Evolutionary conservation across 257 asterid species (phyloP), one percentile per base, ranked within the genome.

Genomic region (Scutellaria baicalensis): DNA sequence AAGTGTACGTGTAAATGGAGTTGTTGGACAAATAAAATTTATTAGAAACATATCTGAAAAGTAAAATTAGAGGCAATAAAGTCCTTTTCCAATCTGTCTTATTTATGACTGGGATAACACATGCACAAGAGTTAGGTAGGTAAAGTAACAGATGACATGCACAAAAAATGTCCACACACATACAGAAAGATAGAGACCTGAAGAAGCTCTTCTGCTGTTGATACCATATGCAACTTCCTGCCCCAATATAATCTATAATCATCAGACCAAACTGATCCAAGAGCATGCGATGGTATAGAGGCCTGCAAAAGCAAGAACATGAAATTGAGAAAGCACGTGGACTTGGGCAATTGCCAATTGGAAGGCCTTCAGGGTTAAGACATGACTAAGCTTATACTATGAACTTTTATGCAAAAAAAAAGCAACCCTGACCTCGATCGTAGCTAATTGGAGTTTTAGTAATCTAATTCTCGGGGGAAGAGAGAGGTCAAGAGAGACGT

Each of bases 141-240:
- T 8, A 16, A 47, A 12, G 20, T 6, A 39, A 47, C 44, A 18
- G 45, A 12, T 31, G 43, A 2, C 70, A 48, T 1, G 31, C 2
- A 2, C 11, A 9, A 49, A 62, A 64, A 71, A 52, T 17, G 36
- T 18, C 60, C 13, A 17, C 35, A 35, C 17, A 39, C 16, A 44
- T 20, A 63, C 21, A 35, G 73, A 51, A 64, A 0, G 60, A 16
- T 57, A 70, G 45, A 20, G 40, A 91, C 97, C 96, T 85, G 95
- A 74, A 91, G 92, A 39, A 92, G 85, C 47, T 89, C 95, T 51
- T 79, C 89, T 2, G 90, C 81, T n/a, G 89, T 75, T 60, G 90
- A 77, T 35, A 92, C 84, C 75, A 17, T 61, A 20, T 70, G 84
- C 80, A 92, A 73, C 75, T 86, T 86, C 71, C 69, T 56, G 44